phyloP scores from a whole-genome alignment of 768 basidiomycete genomes.

The Postia placenta region DNA sequence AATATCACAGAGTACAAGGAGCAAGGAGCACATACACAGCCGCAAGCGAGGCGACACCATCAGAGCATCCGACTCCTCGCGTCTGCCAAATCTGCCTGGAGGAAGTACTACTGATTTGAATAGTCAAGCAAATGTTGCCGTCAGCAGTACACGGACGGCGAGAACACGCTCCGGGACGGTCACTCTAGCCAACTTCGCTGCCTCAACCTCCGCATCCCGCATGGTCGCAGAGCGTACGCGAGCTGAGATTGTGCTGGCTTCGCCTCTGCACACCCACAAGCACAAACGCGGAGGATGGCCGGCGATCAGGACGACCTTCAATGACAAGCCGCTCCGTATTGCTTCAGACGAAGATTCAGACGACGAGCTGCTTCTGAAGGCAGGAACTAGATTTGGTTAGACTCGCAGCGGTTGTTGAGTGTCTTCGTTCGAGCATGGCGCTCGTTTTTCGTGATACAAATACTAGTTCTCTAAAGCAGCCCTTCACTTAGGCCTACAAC shows the following conservation, averaged over 20 bases:
- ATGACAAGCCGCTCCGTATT: slow-evolving; percentile 17
- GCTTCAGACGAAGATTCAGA: slow-evolving; percentile 17
- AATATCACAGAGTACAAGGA: background rate
- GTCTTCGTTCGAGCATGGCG: no score
- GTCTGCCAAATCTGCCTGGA: slow-evolving; percentile 1
- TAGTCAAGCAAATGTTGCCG: background rate
- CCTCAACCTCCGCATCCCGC: background rate
- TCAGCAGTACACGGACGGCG: slow-evolving; percentile 19
- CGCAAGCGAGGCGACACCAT: slow-evolving; percentile 41
- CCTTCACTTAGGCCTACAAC: no score
- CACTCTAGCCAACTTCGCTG: slow-evolving; percentile 17
- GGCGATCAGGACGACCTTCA: slow-evolving; percentile 20
- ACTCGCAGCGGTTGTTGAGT: no score
- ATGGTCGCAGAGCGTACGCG: background rate
- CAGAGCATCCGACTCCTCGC: slow-evolving; percentile 40
- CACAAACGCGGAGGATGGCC: slow-evolving; percentile 12
- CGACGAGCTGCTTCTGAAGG: slow-evolving; percentile 20
- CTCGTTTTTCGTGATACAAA: no score
- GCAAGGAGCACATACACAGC: slow-evolving; percentile 11
- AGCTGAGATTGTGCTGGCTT: background rate
- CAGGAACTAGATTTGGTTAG: slow-evolving; percentile 3
- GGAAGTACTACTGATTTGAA: background rate
- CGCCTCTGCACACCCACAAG: background rate
- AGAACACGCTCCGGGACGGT: slow-evolving; percentile 48
- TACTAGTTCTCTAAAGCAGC: no score